phyloP scores from a whole-genome alignment of 106 monocot genomes.

The Agapanthus africanus region DNA sequence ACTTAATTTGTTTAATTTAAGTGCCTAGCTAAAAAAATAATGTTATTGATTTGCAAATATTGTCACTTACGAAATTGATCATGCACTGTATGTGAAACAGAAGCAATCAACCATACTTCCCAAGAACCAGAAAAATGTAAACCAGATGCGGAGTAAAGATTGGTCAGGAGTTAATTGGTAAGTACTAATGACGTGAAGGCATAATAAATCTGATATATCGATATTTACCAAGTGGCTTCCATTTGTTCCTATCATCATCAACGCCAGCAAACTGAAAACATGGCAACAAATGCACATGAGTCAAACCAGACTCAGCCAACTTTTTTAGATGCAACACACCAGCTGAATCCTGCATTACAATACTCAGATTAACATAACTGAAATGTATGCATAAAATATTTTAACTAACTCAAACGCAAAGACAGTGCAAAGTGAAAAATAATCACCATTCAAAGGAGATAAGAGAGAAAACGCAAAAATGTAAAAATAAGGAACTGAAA shows the following conservation, averaged over 20 bases:
- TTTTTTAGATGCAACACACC: conserved; percentile 60
- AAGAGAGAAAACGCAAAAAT: neutral
- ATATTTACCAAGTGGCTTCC: conserved; percentile 61
- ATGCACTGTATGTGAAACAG: too few species aligned
- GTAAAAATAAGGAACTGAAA: neutral
- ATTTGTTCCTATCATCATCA: conserved; percentile 62
- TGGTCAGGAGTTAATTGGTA: too few species aligned
- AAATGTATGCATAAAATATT: neutral
- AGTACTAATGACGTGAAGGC: neutral
- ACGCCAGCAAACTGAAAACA: conserved; percentile 85
- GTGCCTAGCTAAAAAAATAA: too few species aligned
- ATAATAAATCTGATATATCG: neutral
- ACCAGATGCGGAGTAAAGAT: too few species aligned
- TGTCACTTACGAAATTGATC: too few species aligned
- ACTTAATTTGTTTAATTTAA: too few species aligned
- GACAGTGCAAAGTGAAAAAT: neutral
- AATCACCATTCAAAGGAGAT: neutral
- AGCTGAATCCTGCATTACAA: conserved; percentile 53
- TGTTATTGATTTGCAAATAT: too few species aligned
- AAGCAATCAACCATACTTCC: too few species aligned
- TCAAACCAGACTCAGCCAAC: conserved; percentile 59
- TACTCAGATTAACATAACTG: neutral
- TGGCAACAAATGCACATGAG: conserved; percentile 85
- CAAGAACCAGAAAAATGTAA: too few species aligned
- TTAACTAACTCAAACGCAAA: neutral